phyloP scores from a whole-genome alignment of 345 rosid genomes.

The Populus simonii region DNA sequence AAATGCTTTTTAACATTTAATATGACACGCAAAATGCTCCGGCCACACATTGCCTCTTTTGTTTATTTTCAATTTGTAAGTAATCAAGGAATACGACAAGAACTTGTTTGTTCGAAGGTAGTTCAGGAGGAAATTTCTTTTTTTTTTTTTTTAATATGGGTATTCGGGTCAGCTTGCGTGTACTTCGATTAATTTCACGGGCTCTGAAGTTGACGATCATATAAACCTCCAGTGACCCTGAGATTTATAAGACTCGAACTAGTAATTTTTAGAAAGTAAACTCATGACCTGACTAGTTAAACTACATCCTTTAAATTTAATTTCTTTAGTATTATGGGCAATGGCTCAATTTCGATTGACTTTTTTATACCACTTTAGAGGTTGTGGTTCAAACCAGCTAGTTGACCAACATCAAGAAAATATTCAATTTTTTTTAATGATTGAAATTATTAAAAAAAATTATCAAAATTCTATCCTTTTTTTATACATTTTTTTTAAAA shows the following conservation, averaged over 20 bases:
- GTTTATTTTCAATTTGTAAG: slow-evolving; percentile 23
- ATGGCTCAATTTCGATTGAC: neutral
- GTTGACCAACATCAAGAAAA: neutral
- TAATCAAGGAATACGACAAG: slow-evolving; percentile 35
- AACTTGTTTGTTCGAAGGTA: slow-evolving; percentile 31
- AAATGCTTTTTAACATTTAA: neutral
- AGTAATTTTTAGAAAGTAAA: no score
- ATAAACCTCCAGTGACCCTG: fast-evolving
- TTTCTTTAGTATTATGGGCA: slow-evolving; percentile 19
- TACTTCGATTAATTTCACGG: fast-evolving
- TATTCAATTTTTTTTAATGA: no score
- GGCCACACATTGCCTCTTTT: slow-evolving; percentile 18
- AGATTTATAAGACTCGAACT: no score
- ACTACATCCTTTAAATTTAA: no score
- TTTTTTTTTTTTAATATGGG: no score
- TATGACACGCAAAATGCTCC: slow-evolving; percentile 30
- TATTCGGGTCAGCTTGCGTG: fast-evolving
- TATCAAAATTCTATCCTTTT: no score
- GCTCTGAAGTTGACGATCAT: no score
- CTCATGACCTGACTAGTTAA: no score
- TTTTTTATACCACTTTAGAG: neutral
- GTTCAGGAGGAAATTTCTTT: slow-evolving; percentile 26
- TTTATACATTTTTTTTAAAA: no score
- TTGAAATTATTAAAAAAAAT: no score
- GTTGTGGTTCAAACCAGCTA: neutral